Percentiles rank a stretch among this genome's conserved stretches.
These are phyloP conservation scores for Fomitopsis schrenkii DNA, from an alignment of 1,284 basidiomycete genomes.

Conservation along the genomic window DNA sequence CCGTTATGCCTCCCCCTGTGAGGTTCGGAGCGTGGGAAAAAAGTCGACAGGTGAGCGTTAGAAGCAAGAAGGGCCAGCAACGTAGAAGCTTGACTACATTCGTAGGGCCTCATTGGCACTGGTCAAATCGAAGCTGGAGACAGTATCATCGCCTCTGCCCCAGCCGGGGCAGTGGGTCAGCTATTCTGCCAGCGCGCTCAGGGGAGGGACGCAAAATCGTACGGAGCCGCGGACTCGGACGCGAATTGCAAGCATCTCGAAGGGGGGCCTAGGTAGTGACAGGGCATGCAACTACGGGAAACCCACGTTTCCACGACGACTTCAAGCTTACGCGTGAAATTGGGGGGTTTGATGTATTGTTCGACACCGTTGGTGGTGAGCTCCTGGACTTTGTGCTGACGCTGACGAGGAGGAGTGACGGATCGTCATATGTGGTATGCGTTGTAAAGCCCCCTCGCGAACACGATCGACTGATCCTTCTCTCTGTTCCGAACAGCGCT, in stretches of 20 bases:
- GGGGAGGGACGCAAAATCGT: conserved; percentile 70
- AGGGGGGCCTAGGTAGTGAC: conserved; percentile 76
- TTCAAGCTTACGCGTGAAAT: conserved; percentile 44
- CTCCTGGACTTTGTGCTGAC: conserved; percentile 75
- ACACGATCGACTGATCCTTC: too few species aligned
- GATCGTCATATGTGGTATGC: too few species aligned
- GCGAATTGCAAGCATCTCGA: conserved; percentile 85
- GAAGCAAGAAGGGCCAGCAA: too few species aligned
- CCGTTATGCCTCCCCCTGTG: too few species aligned
- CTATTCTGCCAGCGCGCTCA: conserved; percentile 77
- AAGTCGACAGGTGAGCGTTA: too few species aligned
- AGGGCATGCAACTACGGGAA: conserved; percentile 87
- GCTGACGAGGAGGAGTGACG: too few species aligned
- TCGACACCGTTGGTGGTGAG: conserved; percentile 86
- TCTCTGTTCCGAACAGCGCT: too few species aligned
- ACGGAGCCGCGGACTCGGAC: conserved; percentile 74
- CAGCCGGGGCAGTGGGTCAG: conserved; percentile 83
- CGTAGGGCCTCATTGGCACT: conserved; percentile 75
- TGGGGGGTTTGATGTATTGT: conserved; percentile 74
- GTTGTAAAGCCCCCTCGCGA: too few species aligned
- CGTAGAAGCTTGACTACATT: too few species aligned
- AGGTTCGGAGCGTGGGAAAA: too few species aligned
- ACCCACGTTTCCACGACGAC: conserved; percentile 59
- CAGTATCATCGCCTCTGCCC: conserved; percentile 80
- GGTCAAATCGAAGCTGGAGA: conserved; percentile 79